These are phyloP conservation scores for Cercospora brassicicola DNA, from an alignment of 2,329 filamentous ascomycete species.

Conservation along the genomic window DNA sequence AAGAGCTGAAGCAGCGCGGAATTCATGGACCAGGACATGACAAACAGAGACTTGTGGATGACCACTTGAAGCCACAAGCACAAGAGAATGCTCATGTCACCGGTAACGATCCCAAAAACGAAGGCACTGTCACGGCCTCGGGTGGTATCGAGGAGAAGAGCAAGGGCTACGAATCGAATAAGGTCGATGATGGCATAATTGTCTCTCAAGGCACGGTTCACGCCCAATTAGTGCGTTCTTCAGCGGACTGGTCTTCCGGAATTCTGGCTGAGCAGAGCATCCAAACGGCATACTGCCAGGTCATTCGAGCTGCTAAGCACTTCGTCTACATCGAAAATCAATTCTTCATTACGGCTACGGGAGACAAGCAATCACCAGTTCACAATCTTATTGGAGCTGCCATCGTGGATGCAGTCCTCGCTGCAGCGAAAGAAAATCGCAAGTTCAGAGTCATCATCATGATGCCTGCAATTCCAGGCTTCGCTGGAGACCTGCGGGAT, in stretches of 20 bases:
- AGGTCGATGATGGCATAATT: constrained; percentile 26
- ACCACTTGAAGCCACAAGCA: constrained; percentile 16
- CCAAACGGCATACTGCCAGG: constrained; percentile 79
- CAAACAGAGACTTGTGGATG: constrained; percentile 11
- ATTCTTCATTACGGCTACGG: constrained; percentile 85
- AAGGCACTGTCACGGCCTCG: constrained; percentile 37
- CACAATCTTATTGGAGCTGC: constrained; percentile 84
- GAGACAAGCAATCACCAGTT: constrained; percentile 79
- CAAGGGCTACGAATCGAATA: constrained; percentile 32
- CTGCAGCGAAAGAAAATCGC: constrained; percentile 74
- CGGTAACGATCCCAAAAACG: constrained; percentile 37
- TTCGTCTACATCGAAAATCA: constrained; percentile 98
- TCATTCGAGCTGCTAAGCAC: constrained; percentile 85
- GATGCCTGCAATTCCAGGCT: constrained; percentile 89
- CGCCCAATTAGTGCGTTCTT: constrained; percentile 85
- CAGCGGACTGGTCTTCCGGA: constrained; percentile 89
- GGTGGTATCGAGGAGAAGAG: constrained; percentile 36
- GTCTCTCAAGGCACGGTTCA: constrained; percentile 68
- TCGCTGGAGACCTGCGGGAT: constrained; percentile 84
- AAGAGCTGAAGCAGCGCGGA: constrained; percentile 28
- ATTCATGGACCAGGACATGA: constrained; percentile 24
- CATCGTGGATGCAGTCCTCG: constrained; percentile 86
- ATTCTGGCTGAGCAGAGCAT: constrained; percentile 83
- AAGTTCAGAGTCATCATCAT: constrained; percentile 90
- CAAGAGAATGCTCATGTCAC: constrained; percentile 38